Percentiles rank a stretch among this genome's conserved stretches.
phyloP scores from a whole-genome alignment of 2,329 filamentous ascomycete genomes.

The Spiromastix sp. region DNA sequence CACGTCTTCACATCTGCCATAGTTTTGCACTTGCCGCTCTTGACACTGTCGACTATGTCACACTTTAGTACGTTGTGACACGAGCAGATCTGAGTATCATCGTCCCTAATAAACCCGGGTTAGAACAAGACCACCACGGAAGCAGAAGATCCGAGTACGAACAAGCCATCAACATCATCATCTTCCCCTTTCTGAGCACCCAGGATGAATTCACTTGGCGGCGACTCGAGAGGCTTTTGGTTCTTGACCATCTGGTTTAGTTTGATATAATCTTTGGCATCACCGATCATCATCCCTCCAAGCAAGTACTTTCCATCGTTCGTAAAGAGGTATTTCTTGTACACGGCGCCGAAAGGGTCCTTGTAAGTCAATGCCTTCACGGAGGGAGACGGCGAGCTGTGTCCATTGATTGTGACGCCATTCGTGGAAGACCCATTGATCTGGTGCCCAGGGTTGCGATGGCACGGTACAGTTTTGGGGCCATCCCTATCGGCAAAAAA shows the following conservation, averaged over 20 bases:
- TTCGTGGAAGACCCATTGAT: too few species aligned
- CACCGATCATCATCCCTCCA: constrained; percentile 96
- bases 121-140: constrained; percentile 5
- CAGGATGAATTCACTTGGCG: constrained; percentile 73
- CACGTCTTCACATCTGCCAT: constrained; percentile 76
- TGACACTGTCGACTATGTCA: constrained; percentile 61
- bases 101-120: constrained; percentile 40
- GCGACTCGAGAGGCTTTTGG: constrained; percentile 66
- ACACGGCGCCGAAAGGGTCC: constrained; percentile 77
- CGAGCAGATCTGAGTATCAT: constrained; percentile 83
- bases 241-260: constrained; percentile 78
- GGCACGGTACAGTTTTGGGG: constrained; percentile 63
- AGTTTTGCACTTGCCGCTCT: constrained; percentile 69
- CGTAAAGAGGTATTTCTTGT: constrained; percentile 91
- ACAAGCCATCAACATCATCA: constrained; percentile 64
- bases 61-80: constrained; percentile 90
- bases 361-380: constrained; percentile 83
- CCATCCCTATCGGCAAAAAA: constrained; percentile 86
- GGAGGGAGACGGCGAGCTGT: constrained; percentile 38
- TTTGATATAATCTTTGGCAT: constrained; percentile 83
- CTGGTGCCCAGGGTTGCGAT: constrained; percentile 40
- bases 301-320: constrained; percentile 80
- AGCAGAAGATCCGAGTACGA: constrained; percentile 15
- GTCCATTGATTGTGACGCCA: constrained; percentile 23
- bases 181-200: constrained; percentile 65